Evolutionary conservation across 192 early-diverging fungal species (phyloP), one percentile per base, ranked within the genome.

Genomic region (Backusella psychrophila): DNA sequence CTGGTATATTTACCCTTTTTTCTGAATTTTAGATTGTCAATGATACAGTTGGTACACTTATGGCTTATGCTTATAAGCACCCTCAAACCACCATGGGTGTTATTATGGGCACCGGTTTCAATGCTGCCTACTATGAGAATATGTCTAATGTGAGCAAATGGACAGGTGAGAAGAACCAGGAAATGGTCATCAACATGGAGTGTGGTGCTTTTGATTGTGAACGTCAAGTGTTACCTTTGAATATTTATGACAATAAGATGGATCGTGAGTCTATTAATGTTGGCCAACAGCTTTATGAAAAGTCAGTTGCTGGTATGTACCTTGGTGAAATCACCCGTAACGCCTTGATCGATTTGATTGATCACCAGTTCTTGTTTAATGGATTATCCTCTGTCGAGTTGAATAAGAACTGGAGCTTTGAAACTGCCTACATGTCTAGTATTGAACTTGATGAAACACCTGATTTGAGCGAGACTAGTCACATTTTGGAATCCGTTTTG

Each of bases 101-200:
- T 23, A 98, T 98, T 84, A 89, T 97, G 65, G 97, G 97, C 39
- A 98, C 97, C 6, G 97, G 97, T n/a, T 95, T 95, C 71, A 98
- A 98, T 34, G 82, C 79, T 19, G 94, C 77, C 67, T 87, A 89
- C 93, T 94, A 88, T 79, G 88, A 90, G 71, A 74, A 77, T 35
- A 72, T 59, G 69, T 73, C 44, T 29, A 82, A 73, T 81, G 85
- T 80, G 78, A 85, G 84, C 46, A 83, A 80, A 26, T 83, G 87
- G 69, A 75, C 86, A 68, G 71, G 73, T n/a, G 56, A 68, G 23
- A 31, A 38, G 21, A n/a, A 72, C 15, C 63, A 81, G 9, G 90
- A 93, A 72, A 96, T 98, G 95, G 89, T 95, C 72, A 89, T 98
- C 81, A 98, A 97, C 79, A 96, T 90, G 76, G 96, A 98, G 79